These are phyloP conservation scores for Escallonia herrerae DNA, from an alignment of 129 eudicot species.

Conservation along the genomic window DNA sequence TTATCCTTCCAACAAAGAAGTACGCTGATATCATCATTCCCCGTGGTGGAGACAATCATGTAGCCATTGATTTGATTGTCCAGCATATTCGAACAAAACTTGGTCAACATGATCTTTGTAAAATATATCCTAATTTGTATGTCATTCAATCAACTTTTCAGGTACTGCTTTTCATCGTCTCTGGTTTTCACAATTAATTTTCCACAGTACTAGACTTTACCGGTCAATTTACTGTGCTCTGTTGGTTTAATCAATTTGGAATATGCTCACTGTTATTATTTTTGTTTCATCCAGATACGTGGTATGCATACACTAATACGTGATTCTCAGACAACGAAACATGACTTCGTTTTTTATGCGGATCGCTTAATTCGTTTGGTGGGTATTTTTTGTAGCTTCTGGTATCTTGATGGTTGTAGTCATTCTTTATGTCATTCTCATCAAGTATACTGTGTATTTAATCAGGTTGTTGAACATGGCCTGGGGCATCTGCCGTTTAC, in stretches of 20 bases:
- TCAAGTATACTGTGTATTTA: slow-evolving; percentile 2
- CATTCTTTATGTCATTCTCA: no score
- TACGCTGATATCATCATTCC: slow-evolving; percentile 96
- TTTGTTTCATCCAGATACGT: slow-evolving; percentile 63
- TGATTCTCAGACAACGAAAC: slow-evolving; percentile 85
- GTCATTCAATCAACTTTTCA: slow-evolving; percentile 96
- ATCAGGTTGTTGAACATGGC: slow-evolving; percentile 96
- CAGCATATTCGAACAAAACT: slow-evolving; percentile 98
- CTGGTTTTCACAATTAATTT: not conserved
- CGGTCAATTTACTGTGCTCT: not conserved
- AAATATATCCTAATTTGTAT: slow-evolving; percentile 82
- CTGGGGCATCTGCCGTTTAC: slow-evolving; percentile 97
- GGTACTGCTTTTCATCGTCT: slow-evolving; percentile 32
- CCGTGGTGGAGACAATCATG: slow-evolving; percentile 99
- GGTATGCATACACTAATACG: slow-evolving; percentile 99
- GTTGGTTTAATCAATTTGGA: not conserved
- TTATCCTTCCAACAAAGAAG: slow-evolving; percentile 97
- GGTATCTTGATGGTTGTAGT: no score
- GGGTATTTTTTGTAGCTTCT: slow-evolving; percentile 26
- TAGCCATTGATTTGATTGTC: slow-evolving; percentile 95
- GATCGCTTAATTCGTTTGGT: slow-evolving; percentile 93
- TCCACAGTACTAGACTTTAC: not conserved
- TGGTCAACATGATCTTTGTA: slow-evolving; percentile 98
- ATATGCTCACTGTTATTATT: not conserved
- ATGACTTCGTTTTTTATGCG: slow-evolving; percentile 92